Evolutionary conservation across 202 grass and related monocot species (phyloP).

Genomic region (Carex sylvatica): DNA sequence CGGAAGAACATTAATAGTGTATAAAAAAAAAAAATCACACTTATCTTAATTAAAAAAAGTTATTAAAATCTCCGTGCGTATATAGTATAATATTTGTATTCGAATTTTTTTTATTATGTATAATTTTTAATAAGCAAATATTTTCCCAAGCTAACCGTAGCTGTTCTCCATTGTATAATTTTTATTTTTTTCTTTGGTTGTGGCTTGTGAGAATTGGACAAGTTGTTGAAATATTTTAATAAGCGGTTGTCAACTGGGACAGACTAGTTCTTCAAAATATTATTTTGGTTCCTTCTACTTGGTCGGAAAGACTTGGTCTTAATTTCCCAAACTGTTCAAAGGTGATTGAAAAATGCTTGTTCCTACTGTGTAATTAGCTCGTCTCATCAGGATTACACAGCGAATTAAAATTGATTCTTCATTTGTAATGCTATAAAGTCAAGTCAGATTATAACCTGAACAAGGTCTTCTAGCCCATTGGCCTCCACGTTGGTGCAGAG

Average conservation of each 20-base stretch:
- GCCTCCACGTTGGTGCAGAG: conserved; percentile 48
- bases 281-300: not conserved
- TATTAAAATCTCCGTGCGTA: too few species aligned
- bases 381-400: not conserved
- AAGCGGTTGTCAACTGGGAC: not conserved
- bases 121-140: too few species aligned
- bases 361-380: not conserved
- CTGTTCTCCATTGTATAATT: too few species aligned
- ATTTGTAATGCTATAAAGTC: not conserved
- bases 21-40: too few species aligned
- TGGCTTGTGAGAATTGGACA: not conserved
- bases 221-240: too few species aligned
- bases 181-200: too few species aligned
- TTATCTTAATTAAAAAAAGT: too few species aligned
- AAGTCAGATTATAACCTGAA: conserved; percentile 20
- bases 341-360: not conserved
- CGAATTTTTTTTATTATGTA: too few species aligned
- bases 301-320: not conserved
- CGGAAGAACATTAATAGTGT: too few species aligned
- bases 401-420: not conserved
- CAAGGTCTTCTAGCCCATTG: conserved; percentile 38
- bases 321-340: not conserved
- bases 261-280: not conserved
- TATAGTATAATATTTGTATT: too few species aligned
- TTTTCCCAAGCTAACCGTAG: too few species aligned